These are phyloP conservation scores for Yamagishiella unicocca DNA, from an alignment of 139 green algal genomes.

Conservation along the genomic window DNA sequence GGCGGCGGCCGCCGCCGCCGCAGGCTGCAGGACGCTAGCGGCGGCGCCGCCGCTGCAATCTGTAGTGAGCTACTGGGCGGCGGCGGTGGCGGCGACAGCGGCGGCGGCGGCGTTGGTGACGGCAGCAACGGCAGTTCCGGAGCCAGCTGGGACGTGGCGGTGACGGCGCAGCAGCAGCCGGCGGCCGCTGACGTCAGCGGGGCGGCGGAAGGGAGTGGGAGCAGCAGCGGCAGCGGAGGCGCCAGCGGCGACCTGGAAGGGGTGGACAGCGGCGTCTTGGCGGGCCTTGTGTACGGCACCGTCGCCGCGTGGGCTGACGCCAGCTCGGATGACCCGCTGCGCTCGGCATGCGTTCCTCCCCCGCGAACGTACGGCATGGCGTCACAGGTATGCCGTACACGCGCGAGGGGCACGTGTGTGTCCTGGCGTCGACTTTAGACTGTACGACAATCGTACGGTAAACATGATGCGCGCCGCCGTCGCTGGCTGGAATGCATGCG, in stretches of 20 bases:
- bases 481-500: too few relatives aligned
- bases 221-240: not conserved
- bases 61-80: too few relatives aligned
- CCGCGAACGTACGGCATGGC: not conserved
- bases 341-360: not conserved
- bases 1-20: not conserved
- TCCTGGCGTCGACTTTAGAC: too few relatives aligned
- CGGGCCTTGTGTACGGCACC: not conserved
- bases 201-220: too few relatives aligned
- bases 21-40: not conserved
- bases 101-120: not conserved
- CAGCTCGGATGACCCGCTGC: constrained; percentile 8
- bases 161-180: not conserved
- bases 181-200: too few relatives aligned
- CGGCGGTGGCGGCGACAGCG: not conserved
- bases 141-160: not conserved
- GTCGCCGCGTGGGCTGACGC: not conserved
- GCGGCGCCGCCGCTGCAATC: not conserved
- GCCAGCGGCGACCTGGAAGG: not conserved
- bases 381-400: not conserved
- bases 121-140: not conserved
- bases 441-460: too few relatives aligned
- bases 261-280: not conserved
- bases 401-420: too few relatives aligned
- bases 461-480: too few relatives aligned